Evolutionary conservation across 78 protist genomes (phyloP).

Genomic region (Neovahlkampfia damariscottae): DNA sequence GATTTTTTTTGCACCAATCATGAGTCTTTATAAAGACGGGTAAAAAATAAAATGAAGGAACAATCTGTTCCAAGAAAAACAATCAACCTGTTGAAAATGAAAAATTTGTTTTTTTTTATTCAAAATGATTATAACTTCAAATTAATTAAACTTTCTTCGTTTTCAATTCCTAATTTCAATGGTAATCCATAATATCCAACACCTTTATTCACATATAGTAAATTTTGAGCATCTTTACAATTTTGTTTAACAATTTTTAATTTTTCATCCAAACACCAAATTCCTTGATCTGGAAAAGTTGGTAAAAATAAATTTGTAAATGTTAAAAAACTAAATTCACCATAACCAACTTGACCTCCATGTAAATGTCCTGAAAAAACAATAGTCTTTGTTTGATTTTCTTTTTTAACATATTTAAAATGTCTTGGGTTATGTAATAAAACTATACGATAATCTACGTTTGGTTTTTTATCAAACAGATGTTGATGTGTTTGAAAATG

Average conservation of each 20-base stretch:
- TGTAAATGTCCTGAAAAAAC: conserved; percentile 50
- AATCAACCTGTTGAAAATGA: no score
- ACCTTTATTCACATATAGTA: conserved; percentile 41
- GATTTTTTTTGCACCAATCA: no score
- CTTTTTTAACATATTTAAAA: conserved; percentile 38
- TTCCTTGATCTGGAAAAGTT: conserved; percentile 33
- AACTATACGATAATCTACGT: conserved; percentile 11
- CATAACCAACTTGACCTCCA: conserved; percentile 58
- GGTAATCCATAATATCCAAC: conserved; percentile 21
- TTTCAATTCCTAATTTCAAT: neutral
- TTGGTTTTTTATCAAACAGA: neutral
- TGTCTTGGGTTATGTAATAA: conserved; percentile 48
- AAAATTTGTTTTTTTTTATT: no score
- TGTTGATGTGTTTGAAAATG: neutral
- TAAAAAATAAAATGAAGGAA: no score
- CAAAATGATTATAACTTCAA: neutral
- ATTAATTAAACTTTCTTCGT: neutral
- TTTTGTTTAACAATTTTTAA: no score
- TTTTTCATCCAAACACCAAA: no score
- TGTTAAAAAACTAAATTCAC: conserved; percentile 38
- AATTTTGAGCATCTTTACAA: conserved; percentile 30
- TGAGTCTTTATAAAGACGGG: no score
- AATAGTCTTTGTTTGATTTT: conserved; percentile 15
- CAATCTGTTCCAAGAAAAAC: no score
- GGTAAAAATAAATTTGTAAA: neutral